Evolutionary conservation across 2,329 filamentous ascomycete species (phyloP), one percentile per base, ranked within the genome.

Genomic region (Talaromyces sp.): DNA sequence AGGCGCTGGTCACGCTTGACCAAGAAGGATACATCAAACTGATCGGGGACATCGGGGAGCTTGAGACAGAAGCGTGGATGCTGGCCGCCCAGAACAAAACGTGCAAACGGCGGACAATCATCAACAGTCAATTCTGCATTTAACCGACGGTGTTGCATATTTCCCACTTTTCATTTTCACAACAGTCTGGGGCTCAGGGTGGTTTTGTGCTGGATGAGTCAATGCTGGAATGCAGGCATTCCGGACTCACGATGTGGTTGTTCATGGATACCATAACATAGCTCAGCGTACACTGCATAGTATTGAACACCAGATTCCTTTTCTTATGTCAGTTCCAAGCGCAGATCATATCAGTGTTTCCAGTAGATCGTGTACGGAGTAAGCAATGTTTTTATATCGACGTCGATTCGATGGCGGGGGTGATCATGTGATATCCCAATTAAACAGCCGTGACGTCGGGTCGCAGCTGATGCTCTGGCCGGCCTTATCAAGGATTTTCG

Each of bases 21-120:
- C 60, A 68, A 43, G 62, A 68, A 32, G 67, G 66, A 1, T 67
- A 67, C 55, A 58, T 70, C 11, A 58, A 64, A 54, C 56, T 70
- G 26, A 38, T 32, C 1, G 60, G 50, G 41, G 55, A 53, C 17
- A 58, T 67, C 19, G 11, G 43, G 6, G 61, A 61, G 3, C 60
- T 70, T 31, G 65, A 69, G 46, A 61, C 56, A 21, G 66, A 71
- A 50, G 64, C 61, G 8, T 62, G 79, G 0, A 86, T 87, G 55
- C 81, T 81, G 0, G 70, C 72, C 24, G 43, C 43, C 13, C n/a
- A 50, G 43, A 50, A 50, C 19, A 50, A 50, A 26, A 21, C n/a
- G 43, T 50, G 43, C 19, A 50, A 50, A 50, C 43, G 43, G 19
- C 43, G 10, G 24, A 50, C 43, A 21, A 26, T 50, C 24, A 50